These are phyloP conservation scores for Cryphonectria radicalis DNA, from an alignment of 2,329 filamentous ascomycete genomes.

Conservation along the genomic window DNA sequence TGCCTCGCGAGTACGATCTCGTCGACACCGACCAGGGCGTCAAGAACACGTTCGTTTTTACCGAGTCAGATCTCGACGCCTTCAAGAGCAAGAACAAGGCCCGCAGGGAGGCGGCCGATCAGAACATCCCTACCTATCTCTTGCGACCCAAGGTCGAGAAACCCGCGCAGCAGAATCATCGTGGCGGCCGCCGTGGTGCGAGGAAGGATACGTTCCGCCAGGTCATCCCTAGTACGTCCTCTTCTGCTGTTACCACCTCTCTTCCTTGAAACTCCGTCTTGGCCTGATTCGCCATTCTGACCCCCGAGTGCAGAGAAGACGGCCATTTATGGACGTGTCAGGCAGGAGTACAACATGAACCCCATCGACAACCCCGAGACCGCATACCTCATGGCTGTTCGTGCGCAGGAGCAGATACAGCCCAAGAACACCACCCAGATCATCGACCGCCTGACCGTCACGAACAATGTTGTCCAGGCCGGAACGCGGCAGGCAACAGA, in stretches of 20 bases:
- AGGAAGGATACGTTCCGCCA: conserved; percentile 65
- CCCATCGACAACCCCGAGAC: conserved; percentile 45
- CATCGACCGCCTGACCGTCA: conserved; percentile 54
- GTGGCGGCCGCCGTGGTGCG: conserved; percentile 30
- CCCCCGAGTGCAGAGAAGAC: conserved; percentile 25
- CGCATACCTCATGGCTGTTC: conserved; percentile 44
- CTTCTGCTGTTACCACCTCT: background rate
- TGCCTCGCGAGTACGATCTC: conserved; percentile 90
- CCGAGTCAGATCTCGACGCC: conserved; percentile 87
- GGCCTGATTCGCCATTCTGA: conserved; percentile 25
- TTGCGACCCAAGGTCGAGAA: conserved; percentile 53
- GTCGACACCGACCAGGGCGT: conserved; percentile 69
- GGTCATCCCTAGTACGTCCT: conserved; percentile 72
- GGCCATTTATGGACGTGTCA: conserved; percentile 36
- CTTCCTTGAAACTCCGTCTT: conserved; percentile 32
- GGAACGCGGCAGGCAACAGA: conserved; percentile 53
- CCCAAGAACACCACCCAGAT: conserved; percentile 56
- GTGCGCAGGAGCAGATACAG: conserved; percentile 51
- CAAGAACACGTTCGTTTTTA: conserved; percentile 88
- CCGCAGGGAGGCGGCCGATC: conserved; percentile 59
- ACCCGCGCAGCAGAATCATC: conserved; percentile 43
- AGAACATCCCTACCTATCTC: conserved; percentile 63
- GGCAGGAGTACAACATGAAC: conserved; percentile 43
- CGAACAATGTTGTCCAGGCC: conserved; percentile 61
- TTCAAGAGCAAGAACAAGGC: conserved; percentile 65